Base-by-base conservation (phyloP, 2,329 filamentous ascomycete genomes). In the Dothideomycetidae sp. region DNA sequence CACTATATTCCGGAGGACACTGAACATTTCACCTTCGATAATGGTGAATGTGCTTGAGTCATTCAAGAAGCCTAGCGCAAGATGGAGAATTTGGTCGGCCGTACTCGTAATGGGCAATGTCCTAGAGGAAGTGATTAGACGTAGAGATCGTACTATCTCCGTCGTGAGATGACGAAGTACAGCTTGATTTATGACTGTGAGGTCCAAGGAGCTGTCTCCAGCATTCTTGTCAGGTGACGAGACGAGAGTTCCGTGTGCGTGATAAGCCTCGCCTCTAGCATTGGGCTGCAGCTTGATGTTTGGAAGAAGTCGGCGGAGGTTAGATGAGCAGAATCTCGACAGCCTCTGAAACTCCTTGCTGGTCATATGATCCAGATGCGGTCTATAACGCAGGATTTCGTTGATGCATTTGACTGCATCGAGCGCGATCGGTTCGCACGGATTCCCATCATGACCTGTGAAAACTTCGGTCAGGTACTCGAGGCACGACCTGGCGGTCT, bases 401-500 rank as follows among this genome's bases (percentile, higher is more conserved):
- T 71, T 64, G 46, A 98, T 61, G 13, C 76, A 71, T 60, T 82
- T 93, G 46, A 82, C 68, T 53, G 94, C 93, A 51, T 90, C 75
- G 33, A 75, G 68, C 15, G 76, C 61, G 4, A 98, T 65, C 10
- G 80, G 77, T 40, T 75, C 67, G 45, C 83, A 75, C 37, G 79
- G 71, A 2, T 64, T 68, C 10, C 74, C 74, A 37, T 75, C 70
- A 1, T 67, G 56, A 11, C 64, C 69, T 2, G 75, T 71, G 3
- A 93, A 64, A 12, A 75, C 74, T 46, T 93, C 76, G 3, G 74
- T 77, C 43, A 96, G 78, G 57, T 93, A 85, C 45, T 84, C 76
- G 45, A 93, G 66, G 11, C 94, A 63, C 4, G 80, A 73, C 48
- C 78, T 71, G n/a, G 88, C 66, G 1, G 85, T 88, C 54, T 84